Base-by-base conservation (phyloP, 2,329 filamentous ascomycete species). In the Clarireedia hainanense region DNA sequence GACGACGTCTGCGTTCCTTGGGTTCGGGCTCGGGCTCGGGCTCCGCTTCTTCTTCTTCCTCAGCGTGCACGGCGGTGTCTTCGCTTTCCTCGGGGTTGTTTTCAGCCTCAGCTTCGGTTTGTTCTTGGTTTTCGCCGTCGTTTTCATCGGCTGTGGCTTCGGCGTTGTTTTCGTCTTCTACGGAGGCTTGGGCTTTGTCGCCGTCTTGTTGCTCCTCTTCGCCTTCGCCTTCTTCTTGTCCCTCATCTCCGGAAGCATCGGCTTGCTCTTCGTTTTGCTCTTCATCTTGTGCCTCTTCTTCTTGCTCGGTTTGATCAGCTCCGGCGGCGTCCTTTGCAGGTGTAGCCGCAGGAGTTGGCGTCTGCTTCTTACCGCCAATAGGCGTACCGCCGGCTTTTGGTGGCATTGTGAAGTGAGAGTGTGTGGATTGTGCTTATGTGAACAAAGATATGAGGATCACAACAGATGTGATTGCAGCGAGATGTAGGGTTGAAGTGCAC, bases 271-370 rank as follows among this genome's bases (percentile, higher is more conserved):
- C 51, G 2, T 54, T 49, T 14, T 48, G 43, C 12, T 54, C 51
- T n/a, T 54, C 51, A 5, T 54, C 51, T 42, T 54, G 51, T 27
- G 51, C 51, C 14, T 49, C 51, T 14, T 54, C 51, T 30, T 54
- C 43, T 47, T 52, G 50, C 23, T 47, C 42, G 34, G 6, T 34
- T 14, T 52, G 50, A 7, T 52, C 42, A 12, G 34, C 47, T 9
- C 47, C 50, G 14, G 47, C 50, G 2, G 37, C 17, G 14, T 54
- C 43, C 30, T 34, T 54, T 14, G n/a, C 24, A 27, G 51, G 51
- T 14, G 42, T 54, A 10, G 30, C 51, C 30, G 36, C 30, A 30
- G 51, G 51, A 17, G 51, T 52, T 4, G 50, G 42, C 20, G 24
- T 7, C 24, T 36, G 43, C 17, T 54, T 54, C 17, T 54, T 54